Percentiles rank a stretch among this genome's conserved stretches.
These are phyloP conservation scores for Aspergillus udagawae DNA, from an alignment of 2,329 filamentous ascomycete genomes.

Conservation along the genomic window DNA sequence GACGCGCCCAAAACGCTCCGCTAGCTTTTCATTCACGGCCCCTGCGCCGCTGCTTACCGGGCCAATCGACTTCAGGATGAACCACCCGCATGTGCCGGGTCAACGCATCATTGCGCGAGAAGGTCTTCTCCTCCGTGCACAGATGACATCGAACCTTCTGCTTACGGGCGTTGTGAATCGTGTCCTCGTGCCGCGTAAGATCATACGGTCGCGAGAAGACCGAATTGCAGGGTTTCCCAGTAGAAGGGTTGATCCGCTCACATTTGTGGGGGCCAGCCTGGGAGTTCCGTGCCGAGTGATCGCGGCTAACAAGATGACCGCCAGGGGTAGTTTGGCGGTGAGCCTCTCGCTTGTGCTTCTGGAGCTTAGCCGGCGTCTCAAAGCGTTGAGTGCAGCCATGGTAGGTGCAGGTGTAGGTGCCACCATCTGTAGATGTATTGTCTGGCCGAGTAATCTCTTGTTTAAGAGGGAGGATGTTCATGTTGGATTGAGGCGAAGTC, in stretches of 20 bases:
- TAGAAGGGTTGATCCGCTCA: slow-evolving; percentile 88
- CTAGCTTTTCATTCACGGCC: slow-evolving; percentile 31
- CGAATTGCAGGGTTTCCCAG: slow-evolving; percentile 89
- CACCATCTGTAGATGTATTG: slow-evolving; percentile 67
- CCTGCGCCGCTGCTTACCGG: slow-evolving; percentile 57
- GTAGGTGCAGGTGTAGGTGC: slow-evolving; percentile 95
- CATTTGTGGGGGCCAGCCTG: slow-evolving; percentile 93
- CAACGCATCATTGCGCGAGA: slow-evolving; percentile 89
- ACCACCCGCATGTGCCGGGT: slow-evolving; percentile 93
- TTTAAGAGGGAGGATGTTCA: slow-evolving; percentile 33
- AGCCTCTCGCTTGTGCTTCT: slow-evolving; percentile 93
- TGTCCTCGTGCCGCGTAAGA: slow-evolving; percentile 92
- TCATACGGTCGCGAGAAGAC: slow-evolving; percentile 96
- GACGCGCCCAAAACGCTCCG: not conserved
- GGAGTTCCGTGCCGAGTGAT: slow-evolving; percentile 62
- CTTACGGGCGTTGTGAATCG: slow-evolving; percentile 92
- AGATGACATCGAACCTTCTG: slow-evolving; percentile 90
- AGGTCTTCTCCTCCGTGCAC: slow-evolving; percentile 95
- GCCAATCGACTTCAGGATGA: slow-evolving; percentile 80
- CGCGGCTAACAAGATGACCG: slow-evolving; percentile 40
- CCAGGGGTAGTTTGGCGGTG: slow-evolving; percentile 69
- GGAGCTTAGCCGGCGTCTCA: slow-evolving; percentile 77
- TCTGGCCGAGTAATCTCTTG: slow-evolving; percentile 51
- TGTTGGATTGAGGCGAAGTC: slow-evolving; percentile 31
- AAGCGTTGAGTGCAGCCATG: slow-evolving; percentile 87